Base-by-base conservation (phyloP, 352 stramenopile species). In the Pythium rhizo-oryzae region DNA sequence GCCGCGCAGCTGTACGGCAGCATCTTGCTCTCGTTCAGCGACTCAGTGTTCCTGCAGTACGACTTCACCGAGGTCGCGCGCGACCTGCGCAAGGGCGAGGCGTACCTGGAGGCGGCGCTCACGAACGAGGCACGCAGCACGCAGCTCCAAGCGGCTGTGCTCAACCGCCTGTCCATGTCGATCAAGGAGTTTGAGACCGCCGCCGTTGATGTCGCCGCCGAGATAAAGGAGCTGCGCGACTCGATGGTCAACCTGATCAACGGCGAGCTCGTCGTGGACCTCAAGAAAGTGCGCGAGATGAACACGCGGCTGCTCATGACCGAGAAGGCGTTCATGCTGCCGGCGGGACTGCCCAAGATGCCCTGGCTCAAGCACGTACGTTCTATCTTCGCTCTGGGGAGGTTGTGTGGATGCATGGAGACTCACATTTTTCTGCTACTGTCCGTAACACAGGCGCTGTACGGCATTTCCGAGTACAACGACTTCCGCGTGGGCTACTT, bases 291-390 rank as follows among this genome's bases (percentile, higher is more conserved):
- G 49, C 81, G 85, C 21, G 84, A 91, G 69, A 81, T 93, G 70
- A 95, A 95, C 77, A 95, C 87, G 59, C 85, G 87, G 4, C 58
- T 95, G 60, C 82, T 93, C 53, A 89, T 92, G 75, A 89, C 87
- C 6, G 85, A 95, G 59, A 89, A 84, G 64, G 82, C 87, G 44
- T 95, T 95, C 69, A 49, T 93, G 59, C 75, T 95, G 9, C 83
- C 87, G 1, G 73, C 77, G 1, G 87, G 85, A 11, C 69, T 92
- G 46, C 79, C 77, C 0, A 77, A 86, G 55, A 92, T 89, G 75
- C 87, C 87, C 18, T 95, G 87, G 87, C 72, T 93, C 67, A 93
- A 93, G 58, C 87, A 93, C 53, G 84, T 92, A 85, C 66, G 84
- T 87, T 43, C 16, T 15, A 60, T n/a, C n/a, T n/a, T n/a, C n/a